A percentile compares a stretch with the other conserved stretches of the same genome.
phyloP scores from a whole-genome alignment of 192 early-diverging fungal species.

The Gonapodya prolifera region DNA sequence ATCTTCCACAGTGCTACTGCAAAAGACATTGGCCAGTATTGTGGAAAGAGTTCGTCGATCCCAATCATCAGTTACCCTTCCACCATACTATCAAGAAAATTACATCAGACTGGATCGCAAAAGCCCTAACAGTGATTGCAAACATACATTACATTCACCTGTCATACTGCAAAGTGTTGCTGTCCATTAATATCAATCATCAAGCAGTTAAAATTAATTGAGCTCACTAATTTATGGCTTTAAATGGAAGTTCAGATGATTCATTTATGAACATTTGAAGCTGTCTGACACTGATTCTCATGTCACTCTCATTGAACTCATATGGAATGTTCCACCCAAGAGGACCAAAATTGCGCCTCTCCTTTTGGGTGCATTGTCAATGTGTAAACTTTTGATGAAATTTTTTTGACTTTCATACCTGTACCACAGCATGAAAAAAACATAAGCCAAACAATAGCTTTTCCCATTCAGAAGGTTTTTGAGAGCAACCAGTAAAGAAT shows the following conservation, averaged over 20 bases:
- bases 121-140: background rate
- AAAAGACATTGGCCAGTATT: slow-evolving; percentile 32
- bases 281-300: slow-evolving; percentile 45
- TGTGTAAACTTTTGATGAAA: background rate
- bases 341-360: slow-evolving; percentile 48
- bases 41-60: slow-evolving; percentile 46
- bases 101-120: too few species aligned
- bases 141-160: slow-evolving; percentile 15
- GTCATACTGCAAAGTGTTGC: slow-evolving; percentile 17
- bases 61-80: slow-evolving; percentile 55
- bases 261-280: slow-evolving; percentile 43
- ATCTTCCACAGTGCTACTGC: slow-evolving; percentile 19
- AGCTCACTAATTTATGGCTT: slow-evolving; percentile 29
- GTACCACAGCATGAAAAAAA: slow-evolving; percentile 51
- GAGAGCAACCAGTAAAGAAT: slow-evolving; percentile 47
- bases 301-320: slow-evolving; percentile 48
- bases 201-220: slow-evolving; percentile 30
- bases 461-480: slow-evolving; percentile 38
- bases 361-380: slow-evolving; percentile 11
- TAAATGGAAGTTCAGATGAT: slow-evolving; percentile 39
- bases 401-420: slow-evolving; percentile 13
- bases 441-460: slow-evolving; percentile 51
- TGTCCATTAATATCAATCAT: slow-evolving; percentile 38
- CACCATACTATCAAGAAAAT: slow-evolving; percentile 21
- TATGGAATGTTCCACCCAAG: slow-evolving; percentile 59